These are phyloP conservation scores for Citrus hindsii DNA, from an alignment of 345 rosid species.

Conservation along the genomic window DNA sequence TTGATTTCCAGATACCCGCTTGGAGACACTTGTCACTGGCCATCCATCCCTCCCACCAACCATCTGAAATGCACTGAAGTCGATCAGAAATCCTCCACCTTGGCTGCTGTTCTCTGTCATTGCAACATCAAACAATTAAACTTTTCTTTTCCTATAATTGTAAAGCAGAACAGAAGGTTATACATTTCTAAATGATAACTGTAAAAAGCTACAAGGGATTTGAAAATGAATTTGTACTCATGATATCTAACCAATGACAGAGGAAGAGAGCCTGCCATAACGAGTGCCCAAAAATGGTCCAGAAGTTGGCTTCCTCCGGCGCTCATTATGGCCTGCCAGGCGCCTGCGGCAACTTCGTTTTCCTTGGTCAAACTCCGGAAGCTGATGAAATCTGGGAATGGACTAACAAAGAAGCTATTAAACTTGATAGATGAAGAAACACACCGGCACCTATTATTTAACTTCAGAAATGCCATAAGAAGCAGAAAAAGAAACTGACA, in stretches of 20 bases:
- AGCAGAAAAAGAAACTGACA: background rate
- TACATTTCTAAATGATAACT: background rate
- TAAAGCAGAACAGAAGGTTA: background rate
- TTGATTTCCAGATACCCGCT: conserved; percentile 24
- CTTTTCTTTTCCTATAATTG: background rate
- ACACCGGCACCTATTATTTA: conserved; percentile 12
- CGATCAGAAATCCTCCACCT: conserved; percentile 51
- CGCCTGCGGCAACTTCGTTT: conserved; percentile 95
- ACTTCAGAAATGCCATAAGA: conserved; percentile 10
- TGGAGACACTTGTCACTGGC: conserved; percentile 33
- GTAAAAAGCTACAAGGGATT: background rate
- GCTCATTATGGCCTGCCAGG: conserved; percentile 93
- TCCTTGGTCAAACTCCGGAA: conserved; percentile 89
- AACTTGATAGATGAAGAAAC: background rate
- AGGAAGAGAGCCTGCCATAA: conserved; percentile 47
- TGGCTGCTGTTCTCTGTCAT: conserved; percentile 46
- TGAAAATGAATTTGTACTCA: background rate
- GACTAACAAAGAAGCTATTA: background rate
- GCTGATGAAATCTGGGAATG: conserved; percentile 77
- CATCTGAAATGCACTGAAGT: conserved; percentile 50
- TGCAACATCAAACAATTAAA: background rate
- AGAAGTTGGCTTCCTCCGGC: conserved; percentile 86
- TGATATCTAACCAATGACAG: conserved; percentile 49
- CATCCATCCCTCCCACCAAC: conserved; percentile 36
- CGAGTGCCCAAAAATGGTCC: conserved; percentile 60